Base-by-base conservation (phyloP, 352 stramenopile species). In the Phytophthora foliorum region DNA sequence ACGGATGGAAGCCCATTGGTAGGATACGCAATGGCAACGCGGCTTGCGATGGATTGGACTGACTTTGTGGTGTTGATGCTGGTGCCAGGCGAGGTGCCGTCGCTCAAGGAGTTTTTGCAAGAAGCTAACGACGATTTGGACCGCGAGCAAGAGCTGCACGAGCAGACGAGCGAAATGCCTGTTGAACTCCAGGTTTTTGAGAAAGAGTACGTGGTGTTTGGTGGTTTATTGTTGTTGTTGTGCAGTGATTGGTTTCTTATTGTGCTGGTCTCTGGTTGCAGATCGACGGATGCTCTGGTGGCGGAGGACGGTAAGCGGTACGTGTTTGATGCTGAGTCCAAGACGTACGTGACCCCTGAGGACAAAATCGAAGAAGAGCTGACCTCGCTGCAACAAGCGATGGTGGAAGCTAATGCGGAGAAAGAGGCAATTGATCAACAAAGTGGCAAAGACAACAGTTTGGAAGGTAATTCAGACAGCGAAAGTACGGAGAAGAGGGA, bases 331-430 rank as follows among this genome's bases (percentile, higher is more conserved):
- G 19, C 72, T 6, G 85, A 91, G 39, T 78, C 70, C 11, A 90
- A 89, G 52, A 87, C 81, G 45, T 93, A 82, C 49, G 60, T 91
- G 53, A 93, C 85, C 10, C 85, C 85, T 5, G 81, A 90, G 57
- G 80, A 91, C 21, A 90, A 88, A 58, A 93, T 93, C 52, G 78
- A 90, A 31, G 82, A 92, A 1, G 84, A 92, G 10, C 59, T 95
- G 17, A 81, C 81, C 5, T 83, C 78, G 19, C 66, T 95, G 0
- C 81, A 82, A 14, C 81, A 94, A 17, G 70, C 62, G 4, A 71
- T 78, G 17, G 65, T 57, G 5, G 71, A 89, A 51, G 11, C 61
- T 0, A 58, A 61, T 25, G 66, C 58, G 14, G 58, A 27, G 24
- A 75, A 62, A 27, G 29, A 54, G 22, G 54, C 54, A 27, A 14